Evolutionary conservation across 768 basidiomycete species (phyloP).

Genomic region (Wakefieldia striispora): DNA sequence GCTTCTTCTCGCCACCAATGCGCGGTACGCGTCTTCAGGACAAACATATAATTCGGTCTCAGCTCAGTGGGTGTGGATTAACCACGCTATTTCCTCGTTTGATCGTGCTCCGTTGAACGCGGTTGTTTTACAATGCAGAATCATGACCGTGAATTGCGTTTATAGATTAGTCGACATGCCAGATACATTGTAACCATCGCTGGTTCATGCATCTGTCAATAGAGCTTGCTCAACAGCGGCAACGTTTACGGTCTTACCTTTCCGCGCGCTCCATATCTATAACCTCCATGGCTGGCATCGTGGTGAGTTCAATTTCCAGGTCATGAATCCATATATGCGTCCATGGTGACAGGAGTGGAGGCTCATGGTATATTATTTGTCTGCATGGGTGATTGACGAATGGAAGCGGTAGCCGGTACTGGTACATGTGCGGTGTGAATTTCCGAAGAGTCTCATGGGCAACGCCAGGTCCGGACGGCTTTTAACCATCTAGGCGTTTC

Average conservation of each 20-base stretch:
- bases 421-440: conserved; percentile 73
- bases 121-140: conserved; percentile 3
- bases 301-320: conserved; percentile 41
- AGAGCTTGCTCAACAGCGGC: conserved; percentile 71
- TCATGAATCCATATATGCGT: no score
- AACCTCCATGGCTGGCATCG: conserved; percentile 77
- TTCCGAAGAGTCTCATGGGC: conserved; percentile 43
- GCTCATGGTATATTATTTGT: conserved; percentile 58
- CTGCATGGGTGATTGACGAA: conserved; percentile 66
- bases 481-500: background rate
- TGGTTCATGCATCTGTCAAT: conserved; percentile 72
- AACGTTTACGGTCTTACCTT: conserved; percentile 76
- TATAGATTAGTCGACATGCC: conserved; percentile 77
- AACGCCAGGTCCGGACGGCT: no score
- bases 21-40: conserved; percentile 37
- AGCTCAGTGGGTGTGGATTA: conserved; percentile 79
- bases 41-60: conserved; percentile 79
- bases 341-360: no score
- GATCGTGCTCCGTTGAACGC: conserved; percentile 41
- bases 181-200: conserved; percentile 81
- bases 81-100: conserved; percentile 76
- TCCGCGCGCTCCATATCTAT: conserved; percentile 67
- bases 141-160: background rate
- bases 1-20: conserved; percentile 7
- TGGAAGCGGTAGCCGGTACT: conserved; percentile 71